These are phyloP conservation scores for Arabidopsis hybrid DNA, from an alignment of 441 rosid species.

Conservation along the genomic window DNA sequence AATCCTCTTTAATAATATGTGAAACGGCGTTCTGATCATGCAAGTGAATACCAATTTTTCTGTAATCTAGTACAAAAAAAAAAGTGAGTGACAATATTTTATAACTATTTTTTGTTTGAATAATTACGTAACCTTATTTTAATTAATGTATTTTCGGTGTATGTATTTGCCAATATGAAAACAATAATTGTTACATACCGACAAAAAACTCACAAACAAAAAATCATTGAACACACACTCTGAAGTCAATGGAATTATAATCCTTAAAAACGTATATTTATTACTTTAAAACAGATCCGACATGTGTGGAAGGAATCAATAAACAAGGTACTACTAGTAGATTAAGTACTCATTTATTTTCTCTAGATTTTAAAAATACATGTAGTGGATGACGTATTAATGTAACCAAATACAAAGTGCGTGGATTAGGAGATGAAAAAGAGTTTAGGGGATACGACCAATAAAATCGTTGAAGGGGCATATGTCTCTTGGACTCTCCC, in stretches of 20 bases:
- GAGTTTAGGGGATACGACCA: slow-evolving; percentile 33
- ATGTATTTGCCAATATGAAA: neutral
- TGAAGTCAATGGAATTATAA: slow-evolving; percentile 28
- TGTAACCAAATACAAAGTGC: slow-evolving; percentile 33
- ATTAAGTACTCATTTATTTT: neutral
- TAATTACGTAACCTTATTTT: neutral
- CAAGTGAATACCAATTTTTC: neutral
- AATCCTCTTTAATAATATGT: neutral
- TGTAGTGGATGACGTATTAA: slow-evolving; percentile 32
- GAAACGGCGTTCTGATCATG: neutral
- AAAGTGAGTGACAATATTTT: neutral
- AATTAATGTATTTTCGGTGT: neutral
- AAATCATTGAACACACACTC: slow-evolving; percentile 20
- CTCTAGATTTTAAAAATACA: neutral
- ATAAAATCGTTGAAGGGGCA: slow-evolving; percentile 42
- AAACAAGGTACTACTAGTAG: slow-evolving; percentile 8
- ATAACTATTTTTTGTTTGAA: neutral
- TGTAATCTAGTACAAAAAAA: neutral
- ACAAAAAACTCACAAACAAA: neutral
- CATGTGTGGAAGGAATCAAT: slow-evolving; percentile 42
- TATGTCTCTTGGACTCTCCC: slow-evolving; percentile 48
- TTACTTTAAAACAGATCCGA: slow-evolving; percentile 26
- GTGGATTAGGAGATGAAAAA: slow-evolving; percentile 39
- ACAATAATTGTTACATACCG: slow-evolving; percentile 4
- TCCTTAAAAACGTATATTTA: slow-evolving; percentile 13